Conservation (phyloP, 371 early-diverging fungal genomes). For the Rhizomucor pusillus region DNA sequence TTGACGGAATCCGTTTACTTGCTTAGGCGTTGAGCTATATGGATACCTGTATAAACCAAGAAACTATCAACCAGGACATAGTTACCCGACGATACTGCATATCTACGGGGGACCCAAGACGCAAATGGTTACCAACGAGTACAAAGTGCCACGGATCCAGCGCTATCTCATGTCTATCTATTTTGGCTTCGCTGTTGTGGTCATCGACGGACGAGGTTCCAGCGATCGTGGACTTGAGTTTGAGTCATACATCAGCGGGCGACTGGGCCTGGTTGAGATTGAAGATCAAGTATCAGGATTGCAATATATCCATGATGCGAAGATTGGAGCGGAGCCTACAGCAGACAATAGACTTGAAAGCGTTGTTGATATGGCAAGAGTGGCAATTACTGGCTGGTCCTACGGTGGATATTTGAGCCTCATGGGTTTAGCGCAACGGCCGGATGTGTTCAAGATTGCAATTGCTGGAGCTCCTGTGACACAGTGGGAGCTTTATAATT, state of each 20-base stretch:
- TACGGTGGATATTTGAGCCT: constrained; percentile 78
- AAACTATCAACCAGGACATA: constrained; percentile 43
- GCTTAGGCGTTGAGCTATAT: constrained; percentile 44
- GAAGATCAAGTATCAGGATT: constrained; percentile 72
- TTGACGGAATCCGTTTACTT: neutral
- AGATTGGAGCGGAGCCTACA: constrained; percentile 43
- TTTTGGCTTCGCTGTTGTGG: constrained; percentile 69
- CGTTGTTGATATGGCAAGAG: constrained; percentile 55
- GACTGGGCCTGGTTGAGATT: constrained; percentile 66
- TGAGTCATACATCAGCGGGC: constrained; percentile 54
- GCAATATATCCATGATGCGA: constrained; percentile 43
- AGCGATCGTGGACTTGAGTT: constrained; percentile 68
- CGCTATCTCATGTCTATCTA: constrained; percentile 62
- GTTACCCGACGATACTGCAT: constrained; percentile 57
- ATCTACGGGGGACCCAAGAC: constrained; percentile 69
- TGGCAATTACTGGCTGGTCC: constrained; percentile 73
- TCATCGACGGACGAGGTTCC: constrained; percentile 78
- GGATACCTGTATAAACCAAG: constrained; percentile 67
- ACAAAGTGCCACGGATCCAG: constrained; percentile 60
- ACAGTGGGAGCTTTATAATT: constrained; percentile 71
- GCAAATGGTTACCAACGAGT: constrained; percentile 73
- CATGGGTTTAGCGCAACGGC: constrained; percentile 66
- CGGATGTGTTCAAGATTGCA: constrained; percentile 63
- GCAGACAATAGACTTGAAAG: constrained; percentile 12
- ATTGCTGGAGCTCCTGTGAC: constrained; percentile 83